Conservation (phyloP, 345 rosid species). For the Eucalyptus curtisii region DNA sequence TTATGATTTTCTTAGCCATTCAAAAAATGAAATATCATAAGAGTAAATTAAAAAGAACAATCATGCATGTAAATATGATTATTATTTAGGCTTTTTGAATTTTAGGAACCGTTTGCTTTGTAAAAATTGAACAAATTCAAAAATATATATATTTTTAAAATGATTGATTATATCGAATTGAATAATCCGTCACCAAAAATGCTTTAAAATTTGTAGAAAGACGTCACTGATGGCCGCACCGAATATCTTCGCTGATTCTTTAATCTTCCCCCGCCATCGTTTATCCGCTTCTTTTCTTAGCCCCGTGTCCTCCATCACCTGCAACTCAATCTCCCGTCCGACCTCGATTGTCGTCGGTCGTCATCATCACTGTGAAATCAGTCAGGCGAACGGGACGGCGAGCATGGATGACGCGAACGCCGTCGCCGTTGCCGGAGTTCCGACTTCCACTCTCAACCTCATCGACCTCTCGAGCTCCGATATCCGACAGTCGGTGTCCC, state of each 20-base stretch:
- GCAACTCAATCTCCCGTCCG: no score
- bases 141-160: no score
- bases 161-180: not conserved
- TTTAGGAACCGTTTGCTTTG: not conserved
- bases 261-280: no score
- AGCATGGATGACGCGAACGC: not conserved
- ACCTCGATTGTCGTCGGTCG: not conserved
- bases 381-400: not conserved
- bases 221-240: no score
- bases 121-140: not conserved
- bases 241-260: no score
- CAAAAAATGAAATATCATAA: not conserved
- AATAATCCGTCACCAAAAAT: no score
- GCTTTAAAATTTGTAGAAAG: not conserved
- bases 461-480: constrained; percentile 40
- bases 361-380: not conserved
- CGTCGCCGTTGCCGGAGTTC: not conserved
- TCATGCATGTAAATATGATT: not conserved
- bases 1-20: not conserved
- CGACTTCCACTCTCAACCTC: constrained; percentile 17
- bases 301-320: no score
- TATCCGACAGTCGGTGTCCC: constrained; percentile 16
- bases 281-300: no score
- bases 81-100: not conserved
- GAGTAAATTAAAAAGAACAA: not conserved